Base-by-base conservation (phyloP, 495 filamentous ascomycete species). In the Annulohypoxylon bovei region DNA sequence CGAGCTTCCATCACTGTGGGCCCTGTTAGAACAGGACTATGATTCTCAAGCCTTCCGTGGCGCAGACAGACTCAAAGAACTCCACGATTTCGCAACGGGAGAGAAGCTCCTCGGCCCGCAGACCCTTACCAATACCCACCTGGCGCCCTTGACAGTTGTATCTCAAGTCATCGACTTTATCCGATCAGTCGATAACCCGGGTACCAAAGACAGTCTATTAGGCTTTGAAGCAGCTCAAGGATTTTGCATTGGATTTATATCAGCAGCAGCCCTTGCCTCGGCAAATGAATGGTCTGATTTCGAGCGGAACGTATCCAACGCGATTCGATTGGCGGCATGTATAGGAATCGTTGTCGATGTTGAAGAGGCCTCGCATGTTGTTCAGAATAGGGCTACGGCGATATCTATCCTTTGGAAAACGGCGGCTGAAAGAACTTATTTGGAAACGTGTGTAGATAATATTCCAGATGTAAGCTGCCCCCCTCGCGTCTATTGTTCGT, bases 211-310 rank as follows among this genome's bases (percentile, higher is more conserved):
- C 4, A 37, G 32, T 16, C 25, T 55, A 9, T 1, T 12, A 22
- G 16, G 18, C 28, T 55, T 55, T 16, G 25, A 55, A 12, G 52
- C 30, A 6, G 52, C 52, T 20, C 52, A 55, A 35, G 52, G 52
- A 14, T 55, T 55, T 16, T 55, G 52, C 16, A 55, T 55, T 16
- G 52, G 52, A 22, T 55, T 55, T 14, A 28, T 55, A 3, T 55
- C 52, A 3, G 52, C 52, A 0, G 52, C 52, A 8, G 52, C 52
- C 18, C 52, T 55, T 37, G 14, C 52, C 20, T 55, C 52, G 1
- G 28, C 52, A 23, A 35, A 22, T 9, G 30, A 37, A 0, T 55
- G 52, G 52, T 20, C 27, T 7, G 28, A 37, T 1, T 55, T 55
- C 11, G 32, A 55, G 6, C 52, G 18, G 2, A 55, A 55, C 3